These are phyloP conservation scores for Bisporella sp. DNA, from an alignment of 2,329 filamentous ascomycete species.

Conservation along the genomic window DNA sequence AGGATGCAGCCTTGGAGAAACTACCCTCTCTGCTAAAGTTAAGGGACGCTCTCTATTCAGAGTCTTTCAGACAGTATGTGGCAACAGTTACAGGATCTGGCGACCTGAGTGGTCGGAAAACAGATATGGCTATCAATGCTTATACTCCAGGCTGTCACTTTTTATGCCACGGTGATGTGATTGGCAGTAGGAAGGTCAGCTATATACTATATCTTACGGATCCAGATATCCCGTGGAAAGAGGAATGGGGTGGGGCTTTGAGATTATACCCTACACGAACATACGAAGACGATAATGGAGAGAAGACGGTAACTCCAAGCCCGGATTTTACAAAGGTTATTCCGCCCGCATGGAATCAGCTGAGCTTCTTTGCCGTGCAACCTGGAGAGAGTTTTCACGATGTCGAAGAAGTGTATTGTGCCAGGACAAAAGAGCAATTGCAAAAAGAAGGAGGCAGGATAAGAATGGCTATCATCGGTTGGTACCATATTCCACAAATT, in stretches of 20 bases:
- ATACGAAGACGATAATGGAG: slow-evolving; percentile 59
- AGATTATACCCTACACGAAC: slow-evolving; percentile 72
- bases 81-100: slow-evolving; percentile 81
- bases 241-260: slow-evolving; percentile 87
- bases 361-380: slow-evolving; percentile 97
- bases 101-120: slow-evolving; percentile 84
- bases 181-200: slow-evolving; percentile 90
- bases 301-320: slow-evolving; percentile 70
- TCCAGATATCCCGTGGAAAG: slow-evolving; percentile 83
- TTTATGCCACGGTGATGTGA: slow-evolving; percentile 96
- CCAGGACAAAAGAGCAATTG: slow-evolving; percentile 50
- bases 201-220: slow-evolving; percentile 96
- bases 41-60: slow-evolving; percentile 92
- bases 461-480: slow-evolving; percentile 96
- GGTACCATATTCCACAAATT: slow-evolving; percentile 96
- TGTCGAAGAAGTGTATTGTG: slow-evolving; percentile 92
- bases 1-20: slow-evolving; percentile 76
- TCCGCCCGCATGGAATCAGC: slow-evolving; percentile 92
- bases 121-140: slow-evolving; percentile 98
- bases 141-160: slow-evolving; percentile 96
- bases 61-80: slow-evolving; percentile 81
- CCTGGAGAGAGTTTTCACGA: slow-evolving; percentile 99
- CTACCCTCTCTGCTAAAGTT: slow-evolving; percentile 84
- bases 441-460: slow-evolving; percentile 68
- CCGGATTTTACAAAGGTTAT: slow-evolving; percentile 77